A percentile compares a stretch with the other conserved stretches of the same genome.
Evolutionary conservation across 352 stramenopile species (phyloP).

Genomic region (Pythium aphanidermatum): DNA sequence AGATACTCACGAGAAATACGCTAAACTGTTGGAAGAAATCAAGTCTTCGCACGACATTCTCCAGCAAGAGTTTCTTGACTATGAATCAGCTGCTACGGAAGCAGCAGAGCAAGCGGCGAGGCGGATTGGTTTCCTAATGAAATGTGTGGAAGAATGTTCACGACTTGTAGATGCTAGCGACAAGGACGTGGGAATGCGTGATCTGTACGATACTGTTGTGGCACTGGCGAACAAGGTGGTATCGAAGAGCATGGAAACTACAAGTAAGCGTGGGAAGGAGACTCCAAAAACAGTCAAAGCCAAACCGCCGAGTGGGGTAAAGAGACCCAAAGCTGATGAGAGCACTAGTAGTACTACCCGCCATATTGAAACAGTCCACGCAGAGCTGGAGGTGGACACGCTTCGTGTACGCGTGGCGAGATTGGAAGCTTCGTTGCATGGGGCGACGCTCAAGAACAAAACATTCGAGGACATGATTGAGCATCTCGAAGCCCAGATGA

Average conservation of each 20-base stretch:
- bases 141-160: conserved; percentile 36
- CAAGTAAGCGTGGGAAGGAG: conserved; percentile 4
- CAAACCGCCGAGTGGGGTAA: neutral
- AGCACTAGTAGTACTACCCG: too few species aligned
- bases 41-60: conserved; percentile 10
- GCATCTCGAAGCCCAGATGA: conserved; percentile 34
- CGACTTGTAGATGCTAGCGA: conserved; percentile 22
- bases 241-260: neutral
- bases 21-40: neutral
- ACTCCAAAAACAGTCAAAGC: neutral
- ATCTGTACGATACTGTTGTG: conserved; percentile 37
- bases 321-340: neutral
- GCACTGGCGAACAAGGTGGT: conserved; percentile 5
- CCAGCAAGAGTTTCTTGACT: conserved; percentile 30
- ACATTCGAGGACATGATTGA: conserved; percentile 40
- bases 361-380: conserved; percentile 1
- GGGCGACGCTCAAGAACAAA: conserved; percentile 30
- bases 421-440: conserved; percentile 32
- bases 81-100: conserved; percentile 16
- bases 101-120: conserved; percentile 27
- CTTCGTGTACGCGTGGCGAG: conserved; percentile 28
- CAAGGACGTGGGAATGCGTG: conserved; percentile 18
- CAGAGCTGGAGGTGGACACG: conserved; percentile 12
- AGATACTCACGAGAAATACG: neutral
- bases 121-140: conserved; percentile 36